Evolutionary conservation across 2,329 filamentous ascomycete genomes (phyloP), one percentile per base, ranked within the genome.

Genomic region (Hymenoscyphus salicellus): DNA sequence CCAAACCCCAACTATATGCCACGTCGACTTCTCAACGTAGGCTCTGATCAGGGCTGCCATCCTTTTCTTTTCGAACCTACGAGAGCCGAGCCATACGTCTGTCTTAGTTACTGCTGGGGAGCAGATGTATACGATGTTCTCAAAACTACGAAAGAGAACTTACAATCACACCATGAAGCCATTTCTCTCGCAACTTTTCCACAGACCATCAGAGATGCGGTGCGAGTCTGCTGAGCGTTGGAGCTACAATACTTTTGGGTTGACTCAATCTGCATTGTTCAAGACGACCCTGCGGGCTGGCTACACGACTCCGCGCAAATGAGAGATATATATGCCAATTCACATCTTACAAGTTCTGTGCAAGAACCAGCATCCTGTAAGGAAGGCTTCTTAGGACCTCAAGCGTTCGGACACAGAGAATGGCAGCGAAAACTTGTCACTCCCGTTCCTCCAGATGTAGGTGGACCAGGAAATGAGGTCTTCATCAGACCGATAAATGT

Each of bases 241-340:
- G 30, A 41, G 10, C 11, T 61, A 10, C 16, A 32, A 11, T 17
- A 61, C 65, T 68, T 76, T 16, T 61, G 32, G 46, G 59, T 55
- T 2, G 59, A 55, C n/a, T 26, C 59, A 23, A 23, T 62, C 14
- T 62, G 74, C 56, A 72, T 76, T 38, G 65, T 71, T 32, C 72
- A 76, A 36, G 70, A 73, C 41, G 67, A 70, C 43, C 61, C 69
- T 59, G 60, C 70, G 52, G 70, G 70, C 55, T 72, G 70, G 69
- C 52, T 62, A 26, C 61, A 60, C 17, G 69, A 73, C 56, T 64
- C 70, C 2, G 52, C 64, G 2, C 58, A 66, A 43, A 75, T 74
- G 72, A 60, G 60, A 2, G 30, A 66, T 4, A 68, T 72, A 11
- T 74, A 74, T 58, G 60, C 59, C n/a, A 65, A 70, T 41, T 65